Evolutionary conservation across 306 rosid genomes (phyloP).

Genomic region (Pyrus communis): DNA sequence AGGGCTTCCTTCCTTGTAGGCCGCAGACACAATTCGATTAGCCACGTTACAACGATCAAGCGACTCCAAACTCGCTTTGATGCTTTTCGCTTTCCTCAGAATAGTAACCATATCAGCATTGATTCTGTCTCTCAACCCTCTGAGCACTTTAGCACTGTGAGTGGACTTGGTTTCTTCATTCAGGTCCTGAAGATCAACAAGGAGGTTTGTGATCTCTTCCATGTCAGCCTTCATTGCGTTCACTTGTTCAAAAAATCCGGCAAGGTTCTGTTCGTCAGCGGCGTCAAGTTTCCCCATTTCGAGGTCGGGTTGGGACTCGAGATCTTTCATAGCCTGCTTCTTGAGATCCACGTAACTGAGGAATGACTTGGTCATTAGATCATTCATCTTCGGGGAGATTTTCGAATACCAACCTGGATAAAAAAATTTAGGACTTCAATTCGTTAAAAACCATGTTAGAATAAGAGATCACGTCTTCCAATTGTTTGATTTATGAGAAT

Average conservation of each 20-base stretch:
- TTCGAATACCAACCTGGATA: neutral
- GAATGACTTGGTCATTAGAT: conserved; percentile 12
- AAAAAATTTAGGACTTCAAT: neutral
- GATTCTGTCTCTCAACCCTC: conserved; percentile 13
- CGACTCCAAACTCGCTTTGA: neutral
- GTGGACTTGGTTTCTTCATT: conserved; percentile 19
- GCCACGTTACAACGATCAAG: conserved; percentile 10
- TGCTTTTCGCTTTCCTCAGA: conserved; percentile 4
- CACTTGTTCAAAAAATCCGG: neutral
- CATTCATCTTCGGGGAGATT: conserved; percentile 3
- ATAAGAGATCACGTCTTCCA: neutral
- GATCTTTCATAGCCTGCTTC: neutral
- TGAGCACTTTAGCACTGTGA: conserved; percentile 9
- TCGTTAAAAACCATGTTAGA: neutral
- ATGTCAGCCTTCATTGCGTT: neutral
- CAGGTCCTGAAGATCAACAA: conserved; percentile 12
- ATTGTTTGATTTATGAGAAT: neutral
- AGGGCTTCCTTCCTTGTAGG: conserved; percentile 17
- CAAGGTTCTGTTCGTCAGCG: neutral
- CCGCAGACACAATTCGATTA: neutral
- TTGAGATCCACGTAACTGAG: neutral
- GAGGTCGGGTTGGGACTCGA: neutral
- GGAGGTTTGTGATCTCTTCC: conserved; percentile 12
- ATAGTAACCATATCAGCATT: conserved; percentile 14
- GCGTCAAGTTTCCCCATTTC: neutral